Conservation (phyloP, 2,329 filamentous ascomycete genomes). For the Colletotrichum cordylinicola region DNA sequence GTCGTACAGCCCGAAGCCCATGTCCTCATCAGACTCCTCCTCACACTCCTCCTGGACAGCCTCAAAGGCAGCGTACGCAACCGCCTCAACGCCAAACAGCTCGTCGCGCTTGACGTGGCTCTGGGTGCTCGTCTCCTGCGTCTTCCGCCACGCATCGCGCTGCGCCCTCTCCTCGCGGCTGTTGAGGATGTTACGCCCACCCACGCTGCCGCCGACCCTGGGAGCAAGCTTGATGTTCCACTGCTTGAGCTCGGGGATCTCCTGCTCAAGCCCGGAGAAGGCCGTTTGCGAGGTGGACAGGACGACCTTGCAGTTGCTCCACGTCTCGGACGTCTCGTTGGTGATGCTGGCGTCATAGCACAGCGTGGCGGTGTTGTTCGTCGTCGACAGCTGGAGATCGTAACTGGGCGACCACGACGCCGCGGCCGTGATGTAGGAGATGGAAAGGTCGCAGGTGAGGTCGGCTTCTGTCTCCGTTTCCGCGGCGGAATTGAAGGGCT, state of each 20-base stretch:
- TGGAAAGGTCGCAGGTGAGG: constrained; percentile 48
- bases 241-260: constrained; percentile 57
- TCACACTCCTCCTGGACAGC: background rate
- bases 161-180: constrained; percentile 44
- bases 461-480: constrained; percentile 22
- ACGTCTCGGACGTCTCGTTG: constrained; percentile 69
- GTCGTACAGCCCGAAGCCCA: background rate
- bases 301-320: constrained; percentile 63
- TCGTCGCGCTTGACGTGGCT: background rate
- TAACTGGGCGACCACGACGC: constrained; percentile 68
- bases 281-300: constrained; percentile 69
- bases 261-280: constrained; percentile 60
- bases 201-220: constrained; percentile 18
- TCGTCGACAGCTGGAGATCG: constrained; percentile 66
- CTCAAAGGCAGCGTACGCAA: background rate
- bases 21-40: background rate
- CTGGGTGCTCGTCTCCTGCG: constrained; percentile 26
- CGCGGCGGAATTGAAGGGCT: constrained; percentile 45
- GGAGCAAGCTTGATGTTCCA: constrained; percentile 61
- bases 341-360: constrained; percentile 68
- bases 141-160: constrained; percentile 34
- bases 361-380: constrained; percentile 54
- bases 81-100: background rate
- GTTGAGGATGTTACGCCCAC: constrained; percentile 33
- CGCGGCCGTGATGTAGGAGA: constrained; percentile 65